These are phyloP conservation scores for Sugiyamaella sp. DNA, from an alignment of 1,139 yeast species.

Conservation along the genomic window DNA sequence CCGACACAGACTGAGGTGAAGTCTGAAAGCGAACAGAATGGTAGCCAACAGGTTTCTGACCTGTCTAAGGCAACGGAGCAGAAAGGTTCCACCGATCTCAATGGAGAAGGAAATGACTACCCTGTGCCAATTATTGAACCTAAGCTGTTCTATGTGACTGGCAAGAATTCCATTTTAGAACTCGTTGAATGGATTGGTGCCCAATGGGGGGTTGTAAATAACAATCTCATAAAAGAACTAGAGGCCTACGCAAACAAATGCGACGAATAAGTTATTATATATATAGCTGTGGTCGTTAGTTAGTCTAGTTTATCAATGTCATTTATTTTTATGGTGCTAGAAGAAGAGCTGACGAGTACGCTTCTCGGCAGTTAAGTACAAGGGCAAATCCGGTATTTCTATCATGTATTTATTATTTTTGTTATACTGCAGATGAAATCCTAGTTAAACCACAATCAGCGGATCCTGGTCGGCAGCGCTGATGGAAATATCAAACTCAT, in stretches of 20 bases:
- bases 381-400: not conserved
- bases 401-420: not conserved
- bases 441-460: slow-evolving; percentile 42
- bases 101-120: not conserved
- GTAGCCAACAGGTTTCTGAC: no score
- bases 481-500: slow-evolving; percentile 44
- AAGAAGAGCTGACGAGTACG: no score
- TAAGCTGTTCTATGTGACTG: slow-evolving; percentile 33
- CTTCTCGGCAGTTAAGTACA: not conserved
- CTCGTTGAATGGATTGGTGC: slow-evolving; percentile 36
- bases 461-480: slow-evolving; percentile 64
- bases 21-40: not conserved
- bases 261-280: slow-evolving; percentile 12
- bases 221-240: slow-evolving; percentile 22
- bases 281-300: not conserved
- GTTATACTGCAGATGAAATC: not conserved
- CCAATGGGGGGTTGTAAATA: slow-evolving; percentile 24
- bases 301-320: no score
- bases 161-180: slow-evolving; percentile 31
- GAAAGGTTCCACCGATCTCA: not conserved
- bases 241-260: slow-evolving; percentile 24
- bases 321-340: no score
- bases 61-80: not conserved
- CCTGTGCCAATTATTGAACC: not conserved
- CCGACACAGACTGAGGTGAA: not conserved